Evolutionary conservation across 805 yeast species (phyloP).

Genomic region (Candida parachauliodes): DNA sequence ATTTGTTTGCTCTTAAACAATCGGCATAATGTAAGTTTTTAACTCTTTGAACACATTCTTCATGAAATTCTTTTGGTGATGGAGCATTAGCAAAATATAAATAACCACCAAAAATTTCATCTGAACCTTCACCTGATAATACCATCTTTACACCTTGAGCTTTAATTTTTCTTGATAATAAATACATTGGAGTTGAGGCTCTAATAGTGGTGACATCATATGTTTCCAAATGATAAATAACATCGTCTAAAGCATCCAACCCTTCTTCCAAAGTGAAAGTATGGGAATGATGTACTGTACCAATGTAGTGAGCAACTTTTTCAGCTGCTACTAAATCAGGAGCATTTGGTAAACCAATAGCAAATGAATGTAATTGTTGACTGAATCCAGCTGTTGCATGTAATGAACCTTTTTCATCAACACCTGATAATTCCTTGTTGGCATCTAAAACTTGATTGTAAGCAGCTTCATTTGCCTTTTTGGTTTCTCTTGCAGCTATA

Average conservation of each 20-base stretch:
- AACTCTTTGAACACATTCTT: slow-evolving; percentile 92
- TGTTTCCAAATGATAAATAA: slow-evolving; percentile 93
- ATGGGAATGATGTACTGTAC: slow-evolving; percentile 96
- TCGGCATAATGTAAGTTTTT: slow-evolving; percentile 96
- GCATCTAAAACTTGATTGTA: slow-evolving; percentile 53
- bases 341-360: slow-evolving; percentile 95
- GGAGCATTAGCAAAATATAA: slow-evolving; percentile 97
- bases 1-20: slow-evolving; percentile 97
- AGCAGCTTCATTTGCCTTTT: slow-evolving; percentile 54
- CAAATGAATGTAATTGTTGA: slow-evolving; percentile 87
- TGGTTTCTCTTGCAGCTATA: slow-evolving; percentile 95
- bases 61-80: slow-evolving; percentile 85
- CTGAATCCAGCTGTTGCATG: slow-evolving; percentile 61
- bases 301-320: slow-evolving; percentile 93
- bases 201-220: slow-evolving; percentile 98
- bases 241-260: slow-evolving; percentile 90
- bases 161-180: slow-evolving; percentile 92
- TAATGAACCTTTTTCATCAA: slow-evolving; percentile 83
- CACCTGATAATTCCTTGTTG: slow-evolving; percentile 78
- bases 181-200: slow-evolving; percentile 99
- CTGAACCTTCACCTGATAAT: slow-evolving; percentile 97
- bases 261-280: slow-evolving; percentile 97
- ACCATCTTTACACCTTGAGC: slow-evolving; percentile 99
- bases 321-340: slow-evolving; percentile 97
- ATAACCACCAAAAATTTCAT: slow-evolving; percentile 98